Evolutionary conservation across 352 stramenopile species (phyloP).

Genomic region (Phytophthora constricta): DNA sequence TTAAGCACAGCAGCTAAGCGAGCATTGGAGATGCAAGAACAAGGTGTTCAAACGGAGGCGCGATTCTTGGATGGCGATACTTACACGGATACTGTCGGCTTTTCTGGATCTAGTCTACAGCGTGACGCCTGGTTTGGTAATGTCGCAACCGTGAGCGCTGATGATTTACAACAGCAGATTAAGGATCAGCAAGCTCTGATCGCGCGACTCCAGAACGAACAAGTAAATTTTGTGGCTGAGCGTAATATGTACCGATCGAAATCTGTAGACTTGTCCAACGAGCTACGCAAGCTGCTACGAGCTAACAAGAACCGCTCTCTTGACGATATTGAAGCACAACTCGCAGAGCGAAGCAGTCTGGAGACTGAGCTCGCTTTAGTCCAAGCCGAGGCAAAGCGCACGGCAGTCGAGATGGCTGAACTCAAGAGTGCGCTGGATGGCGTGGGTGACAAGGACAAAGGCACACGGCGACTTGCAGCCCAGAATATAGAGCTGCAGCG

Average conservation of each 20-base stretch:
- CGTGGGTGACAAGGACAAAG: slow-evolving; percentile 74
- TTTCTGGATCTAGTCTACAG: slow-evolving; percentile 24
- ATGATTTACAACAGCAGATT: slow-evolving; percentile 54
- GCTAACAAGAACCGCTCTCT: slow-evolving; percentile 61
- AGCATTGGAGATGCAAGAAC: slow-evolving; percentile 29
- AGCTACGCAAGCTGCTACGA: slow-evolving; percentile 65
- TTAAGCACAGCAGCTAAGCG: slow-evolving; percentile 12
- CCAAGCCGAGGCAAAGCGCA: slow-evolving; percentile 62
- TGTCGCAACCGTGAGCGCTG: slow-evolving; percentile 45
- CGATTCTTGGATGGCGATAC: slow-evolving; percentile 27
- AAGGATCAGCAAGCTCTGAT: slow-evolving; percentile 35
- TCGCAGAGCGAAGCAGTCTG: slow-evolving; percentile 68
- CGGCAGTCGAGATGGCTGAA: slow-evolving; percentile 60
- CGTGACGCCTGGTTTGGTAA: slow-evolving; percentile 33
- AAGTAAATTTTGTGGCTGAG: slow-evolving; percentile 50
- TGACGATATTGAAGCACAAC: slow-evolving; percentile 56
- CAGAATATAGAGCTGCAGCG: slow-evolving; percentile 77
- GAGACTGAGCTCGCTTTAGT: slow-evolving; percentile 55
- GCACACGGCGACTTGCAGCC: slow-evolving; percentile 55
- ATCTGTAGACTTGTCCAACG: slow-evolving; percentile 54
- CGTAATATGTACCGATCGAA: slow-evolving; percentile 69
- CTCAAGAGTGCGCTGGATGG: slow-evolving; percentile 66
- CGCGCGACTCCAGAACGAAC: slow-evolving; percentile 40
- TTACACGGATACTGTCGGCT: slow-evolving; percentile 1
- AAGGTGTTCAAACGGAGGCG: slow-evolving; percentile 60